Conservation (phyloP, 2,329 filamentous ascomycete species). For the Myotisia sp. region DNA sequence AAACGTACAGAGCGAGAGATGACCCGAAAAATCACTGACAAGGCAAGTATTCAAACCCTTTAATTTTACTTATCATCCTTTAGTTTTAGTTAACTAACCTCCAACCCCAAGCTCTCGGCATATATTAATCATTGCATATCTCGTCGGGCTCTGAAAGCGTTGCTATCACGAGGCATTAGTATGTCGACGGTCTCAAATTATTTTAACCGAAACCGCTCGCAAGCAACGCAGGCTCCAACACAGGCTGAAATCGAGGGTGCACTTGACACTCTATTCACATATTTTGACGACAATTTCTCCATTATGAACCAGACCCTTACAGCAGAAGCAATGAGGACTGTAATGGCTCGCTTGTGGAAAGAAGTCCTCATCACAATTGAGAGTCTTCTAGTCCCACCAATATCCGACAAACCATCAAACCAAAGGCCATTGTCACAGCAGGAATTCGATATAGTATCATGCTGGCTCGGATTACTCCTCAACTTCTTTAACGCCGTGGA, state of each 20-base stretch:
- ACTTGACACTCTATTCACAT: slow-evolving; percentile 70
- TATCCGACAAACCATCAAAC: slow-evolving; percentile 84
- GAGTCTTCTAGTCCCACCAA: slow-evolving; percentile 72
- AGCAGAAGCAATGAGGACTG: slow-evolving; percentile 89
- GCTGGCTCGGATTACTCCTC: slow-evolving; percentile 81
- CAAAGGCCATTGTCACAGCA: slow-evolving; percentile 72
- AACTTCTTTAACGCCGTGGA: slow-evolving; percentile 91
- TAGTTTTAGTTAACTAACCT: slow-evolving; percentile 7
- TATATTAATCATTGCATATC: slow-evolving; percentile 88
- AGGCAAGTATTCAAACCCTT: slow-evolving; percentile 43
- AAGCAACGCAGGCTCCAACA: slow-evolving; percentile 44
- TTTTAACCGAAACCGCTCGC: slow-evolving; percentile 40
- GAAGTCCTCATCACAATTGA: slow-evolving; percentile 90
- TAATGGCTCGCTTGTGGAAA: slow-evolving; percentile 97
- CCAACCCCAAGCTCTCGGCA: slow-evolving; percentile 56
- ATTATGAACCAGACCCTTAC: slow-evolving; percentile 98
- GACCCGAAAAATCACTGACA: slow-evolving; percentile 95
- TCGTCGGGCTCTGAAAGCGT: slow-evolving; percentile 57
- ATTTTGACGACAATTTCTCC: slow-evolving; percentile 97
- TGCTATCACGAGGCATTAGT: slow-evolving; percentile 59
- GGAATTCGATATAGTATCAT: slow-evolving; percentile 88
- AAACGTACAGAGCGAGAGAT: slow-evolving; percentile 96
- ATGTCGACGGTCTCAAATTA: slow-evolving; percentile 62
- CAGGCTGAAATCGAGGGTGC: slow-evolving; percentile 65
- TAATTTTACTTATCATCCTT: neutral